These are phyloP conservation scores for Juncus inflexus DNA, from an alignment of 176 grass and related monocot genomes.

Conservation along the genomic window DNA sequence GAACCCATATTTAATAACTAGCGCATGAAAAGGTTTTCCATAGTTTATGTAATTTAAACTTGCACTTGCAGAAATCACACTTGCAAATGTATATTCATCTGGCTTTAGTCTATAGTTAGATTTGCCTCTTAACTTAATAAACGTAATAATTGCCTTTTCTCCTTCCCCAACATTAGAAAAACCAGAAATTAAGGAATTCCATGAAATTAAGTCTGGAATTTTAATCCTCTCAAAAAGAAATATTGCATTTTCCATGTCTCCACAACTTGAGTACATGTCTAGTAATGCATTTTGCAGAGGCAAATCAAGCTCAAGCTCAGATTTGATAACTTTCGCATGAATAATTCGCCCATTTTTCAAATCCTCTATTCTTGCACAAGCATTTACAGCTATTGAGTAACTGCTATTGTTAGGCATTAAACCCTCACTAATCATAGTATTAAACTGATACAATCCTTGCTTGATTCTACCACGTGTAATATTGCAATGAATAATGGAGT, in stretches of 20 bases:
- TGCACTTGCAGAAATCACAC: constrained; percentile 55
- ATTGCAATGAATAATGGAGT: constrained; percentile 61
- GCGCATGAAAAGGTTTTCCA: constrained; percentile 63
- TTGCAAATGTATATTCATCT: constrained; percentile 75
- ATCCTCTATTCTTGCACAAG: constrained; percentile 34
- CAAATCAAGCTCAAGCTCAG: constrained; percentile 50
- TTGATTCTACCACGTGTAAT: constrained; percentile 43
- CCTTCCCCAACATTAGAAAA: constrained; percentile 49
- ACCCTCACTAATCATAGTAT: constrained; percentile 35
- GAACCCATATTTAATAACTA: constrained; percentile 49
- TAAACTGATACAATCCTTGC: constrained; percentile 39
- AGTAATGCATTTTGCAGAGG: constrained; percentile 67
- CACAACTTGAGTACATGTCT: constrained; percentile 58
- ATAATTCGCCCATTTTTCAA: constrained; percentile 38
- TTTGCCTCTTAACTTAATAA: constrained; percentile 37
- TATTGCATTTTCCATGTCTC: constrained; percentile 45
- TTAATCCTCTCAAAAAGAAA: constrained; percentile 56
- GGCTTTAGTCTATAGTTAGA: constrained; percentile 22
- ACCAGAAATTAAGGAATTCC: constrained; percentile 78
- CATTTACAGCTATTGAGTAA: constrained; percentile 46
- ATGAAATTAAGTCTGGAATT: constrained; percentile 60
- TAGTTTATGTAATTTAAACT: constrained; percentile 48
- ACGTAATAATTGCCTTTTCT: constrained; percentile 48
- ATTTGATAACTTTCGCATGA: constrained; percentile 69
- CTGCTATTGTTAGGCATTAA: constrained; percentile 47